phyloP scores from a whole-genome alignment of 805 yeast species.

The Candida suzukii region DNA sequence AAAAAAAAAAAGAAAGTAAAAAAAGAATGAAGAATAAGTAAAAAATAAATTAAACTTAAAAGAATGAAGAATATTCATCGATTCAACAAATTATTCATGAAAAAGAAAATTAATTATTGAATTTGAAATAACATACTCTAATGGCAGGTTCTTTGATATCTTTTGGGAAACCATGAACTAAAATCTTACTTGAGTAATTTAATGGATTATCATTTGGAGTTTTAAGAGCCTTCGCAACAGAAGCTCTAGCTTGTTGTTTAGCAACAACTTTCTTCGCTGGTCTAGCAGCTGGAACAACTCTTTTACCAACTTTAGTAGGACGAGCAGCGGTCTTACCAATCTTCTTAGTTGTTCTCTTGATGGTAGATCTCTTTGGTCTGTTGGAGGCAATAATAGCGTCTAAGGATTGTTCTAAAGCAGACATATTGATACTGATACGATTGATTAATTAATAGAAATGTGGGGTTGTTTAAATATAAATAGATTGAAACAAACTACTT shows the following conservation, averaged over 20 bases:
- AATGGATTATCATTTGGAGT: slow-evolving; percentile 11
- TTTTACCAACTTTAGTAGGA: slow-evolving; percentile 9
- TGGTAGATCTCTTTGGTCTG: slow-evolving; percentile 11
- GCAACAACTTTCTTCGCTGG: slow-evolving; percentile 21
- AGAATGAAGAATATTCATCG: neutral
- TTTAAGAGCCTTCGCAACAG: slow-evolving; percentile 11
- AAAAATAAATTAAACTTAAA: too few species aligned
- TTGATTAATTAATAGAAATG: slow-evolving; percentile 1
- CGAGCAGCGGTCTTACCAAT: slow-evolving; percentile 10
- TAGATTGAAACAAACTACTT: neutral
- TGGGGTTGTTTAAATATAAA: neutral
- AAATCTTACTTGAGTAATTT: slow-evolving; percentile 68
- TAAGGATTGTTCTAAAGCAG: slow-evolving; percentile 85
- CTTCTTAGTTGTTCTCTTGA: slow-evolving; percentile 17
- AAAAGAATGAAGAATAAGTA: too few species aligned
- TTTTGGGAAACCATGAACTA: slow-evolving; percentile 58
- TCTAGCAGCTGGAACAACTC: slow-evolving; percentile 21
- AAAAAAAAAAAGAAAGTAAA: too few species aligned
- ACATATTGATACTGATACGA: slow-evolving; percentile 34
- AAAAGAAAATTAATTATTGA: neutral
- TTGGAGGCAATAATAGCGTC: slow-evolving; percentile 83
- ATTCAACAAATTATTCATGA: neutral
- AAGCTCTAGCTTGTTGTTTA: slow-evolving; percentile 9
- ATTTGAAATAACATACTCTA: slow-evolving; percentile 57
- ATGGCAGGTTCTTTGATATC: slow-evolving; percentile 81